Evolutionary conservation across 345 rosid genomes (phyloP).

Genomic region (Brassica napus): DNA sequence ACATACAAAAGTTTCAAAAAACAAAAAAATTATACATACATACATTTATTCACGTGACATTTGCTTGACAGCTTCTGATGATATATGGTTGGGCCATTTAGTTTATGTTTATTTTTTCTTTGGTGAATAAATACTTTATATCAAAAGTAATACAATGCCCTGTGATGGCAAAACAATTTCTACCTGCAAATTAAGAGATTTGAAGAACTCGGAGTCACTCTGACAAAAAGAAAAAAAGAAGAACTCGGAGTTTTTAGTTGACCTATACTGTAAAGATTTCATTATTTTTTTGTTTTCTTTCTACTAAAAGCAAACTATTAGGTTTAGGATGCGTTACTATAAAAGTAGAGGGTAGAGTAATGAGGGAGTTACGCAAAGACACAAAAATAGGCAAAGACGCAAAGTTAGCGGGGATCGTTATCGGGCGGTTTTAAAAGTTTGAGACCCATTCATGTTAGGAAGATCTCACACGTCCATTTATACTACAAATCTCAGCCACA

Average conservation of each 20-base stretch:
- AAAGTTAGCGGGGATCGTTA: constrained; percentile 30
- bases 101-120: not conserved
- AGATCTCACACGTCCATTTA: constrained; percentile 25
- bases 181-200: not conserved
- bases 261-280: not conserved
- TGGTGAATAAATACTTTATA: not conserved
- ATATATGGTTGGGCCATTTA: constrained; percentile 31
- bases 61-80: constrained; percentile 8
- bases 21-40: not conserved
- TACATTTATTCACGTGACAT: constrained; percentile 28
- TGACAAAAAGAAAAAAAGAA: not conserved
- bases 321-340: constrained; percentile 19
- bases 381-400: constrained; percentile 7
- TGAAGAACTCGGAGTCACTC: not conserved
- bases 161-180: not conserved
- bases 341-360: constrained; percentile 20
- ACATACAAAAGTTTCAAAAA: not conserved
- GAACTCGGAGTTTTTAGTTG: not conserved
- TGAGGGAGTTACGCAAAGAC: constrained; percentile 16
- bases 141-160: not conserved
- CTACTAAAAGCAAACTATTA: constrained; percentile 7
- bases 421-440: constrained; percentile 4
- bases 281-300: not conserved
- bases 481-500: constrained; percentile 17
- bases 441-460: constrained; percentile 20